A percentile compares a stretch with the other conserved stretches of the same genome.
phyloP scores from a whole-genome alignment of 805 yeast species.

The Dipodascus geniculatus region DNA sequence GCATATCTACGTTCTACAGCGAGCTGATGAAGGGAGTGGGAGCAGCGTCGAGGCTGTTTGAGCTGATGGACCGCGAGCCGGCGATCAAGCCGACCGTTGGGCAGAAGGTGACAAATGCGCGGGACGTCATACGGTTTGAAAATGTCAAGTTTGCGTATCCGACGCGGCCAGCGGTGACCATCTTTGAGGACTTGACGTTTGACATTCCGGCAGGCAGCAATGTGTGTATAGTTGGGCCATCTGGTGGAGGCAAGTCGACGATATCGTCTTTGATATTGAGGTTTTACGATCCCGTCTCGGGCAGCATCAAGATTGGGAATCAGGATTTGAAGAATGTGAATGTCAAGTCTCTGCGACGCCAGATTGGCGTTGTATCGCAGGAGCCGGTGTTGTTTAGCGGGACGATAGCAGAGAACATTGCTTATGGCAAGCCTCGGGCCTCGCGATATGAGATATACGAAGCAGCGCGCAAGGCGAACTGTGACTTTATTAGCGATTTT shows the following conservation, averaged over 20 bases:
- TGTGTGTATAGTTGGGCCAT: slow-evolving; percentile 91
- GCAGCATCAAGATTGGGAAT: slow-evolving; percentile 54
- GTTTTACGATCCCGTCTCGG: slow-evolving; percentile 68
- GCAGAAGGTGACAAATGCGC: slow-evolving; percentile 26
- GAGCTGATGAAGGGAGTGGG: slow-evolving; percentile 97
- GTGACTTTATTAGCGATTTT: slow-evolving; percentile 59
- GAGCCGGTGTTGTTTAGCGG: slow-evolving; percentile 88
- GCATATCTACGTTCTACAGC: slow-evolving; percentile 80
- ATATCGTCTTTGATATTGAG: slow-evolving; percentile 68
- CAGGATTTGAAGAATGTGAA: slow-evolving; percentile 52
- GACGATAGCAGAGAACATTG: slow-evolving; percentile 68
- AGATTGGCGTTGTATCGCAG: slow-evolving; percentile 85
- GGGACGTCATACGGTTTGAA: slow-evolving; percentile 41
- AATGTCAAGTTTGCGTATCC: slow-evolving; percentile 71
- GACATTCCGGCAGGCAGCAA: slow-evolving; percentile 70
- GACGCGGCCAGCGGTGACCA: slow-evolving; percentile 59
- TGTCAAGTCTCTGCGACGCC: slow-evolving; percentile 58
- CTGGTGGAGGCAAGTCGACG: slow-evolving; percentile 93
- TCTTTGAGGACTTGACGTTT: slow-evolving; percentile 52
- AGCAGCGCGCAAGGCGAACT: slow-evolving; percentile 63
- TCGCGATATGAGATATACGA: slow-evolving; percentile 48
- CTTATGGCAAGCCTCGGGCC: slow-evolving; percentile 55
- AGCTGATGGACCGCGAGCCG: slow-evolving; percentile 69
- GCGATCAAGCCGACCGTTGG: slow-evolving; percentile 60
- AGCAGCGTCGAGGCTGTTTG: slow-evolving; percentile 86